Percentiles rank a stretch among this genome's conserved stretches.
These are phyloP conservation scores for Penicillium robsamsonii DNA, from an alignment of 495 filamentous ascomycete genomes.

Conservation along the genomic window DNA sequence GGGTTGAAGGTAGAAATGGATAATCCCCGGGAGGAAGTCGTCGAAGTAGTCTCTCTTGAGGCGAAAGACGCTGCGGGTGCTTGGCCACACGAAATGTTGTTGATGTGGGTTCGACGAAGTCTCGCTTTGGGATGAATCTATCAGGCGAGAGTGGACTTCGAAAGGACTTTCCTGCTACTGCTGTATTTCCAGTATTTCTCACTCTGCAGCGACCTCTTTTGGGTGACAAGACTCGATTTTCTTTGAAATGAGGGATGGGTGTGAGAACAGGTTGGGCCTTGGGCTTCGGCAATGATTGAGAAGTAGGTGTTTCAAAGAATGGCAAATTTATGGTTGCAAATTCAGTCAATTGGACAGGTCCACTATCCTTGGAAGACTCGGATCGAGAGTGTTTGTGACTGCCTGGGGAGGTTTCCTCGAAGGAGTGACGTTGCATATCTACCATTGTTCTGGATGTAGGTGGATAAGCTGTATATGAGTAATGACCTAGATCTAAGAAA, in stretches of 20 bases:
- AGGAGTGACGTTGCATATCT: slow-evolving; percentile 29
- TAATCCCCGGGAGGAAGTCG: slow-evolving; percentile 57
- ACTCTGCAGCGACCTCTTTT: slow-evolving; percentile 20
- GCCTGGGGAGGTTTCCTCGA: slow-evolving; percentile 20
- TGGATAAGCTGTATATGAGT: slow-evolving; percentile 6
- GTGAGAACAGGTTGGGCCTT: background rate
- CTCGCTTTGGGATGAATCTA: slow-evolving; percentile 65
- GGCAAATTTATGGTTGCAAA: slow-evolving; percentile 23
- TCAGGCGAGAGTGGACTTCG: slow-evolving; percentile 48
- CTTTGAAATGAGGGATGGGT: slow-evolving; percentile 9
- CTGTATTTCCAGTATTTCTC: slow-evolving; percentile 10
- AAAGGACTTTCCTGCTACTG: slow-evolving; percentile 9
- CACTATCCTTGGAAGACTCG: slow-evolving; percentile 11
- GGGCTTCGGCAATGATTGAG: slow-evolving; percentile 14
- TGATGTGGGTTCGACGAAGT: slow-evolving; percentile 38
- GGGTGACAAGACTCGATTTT: slow-evolving; percentile 13
- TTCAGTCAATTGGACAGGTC: slow-evolving; percentile 16
- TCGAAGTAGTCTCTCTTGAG: slow-evolving; percentile 60
- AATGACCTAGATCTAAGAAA: slow-evolving; percentile 11
- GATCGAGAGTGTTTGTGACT: slow-evolving; percentile 17
- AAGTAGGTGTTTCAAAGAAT: slow-evolving; percentile 19
- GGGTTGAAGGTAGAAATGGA: slow-evolving; percentile 55
- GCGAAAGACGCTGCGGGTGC: slow-evolving; percentile 55
- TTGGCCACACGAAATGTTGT: slow-evolving; percentile 67
- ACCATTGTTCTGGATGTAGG: slow-evolving; percentile 20